A percentile compares a stretch with the other conserved stretches of the same genome.
phyloP scores from a whole-genome alignment of 768 basidiomycete species.

The Amanita pseudoporphyria region DNA sequence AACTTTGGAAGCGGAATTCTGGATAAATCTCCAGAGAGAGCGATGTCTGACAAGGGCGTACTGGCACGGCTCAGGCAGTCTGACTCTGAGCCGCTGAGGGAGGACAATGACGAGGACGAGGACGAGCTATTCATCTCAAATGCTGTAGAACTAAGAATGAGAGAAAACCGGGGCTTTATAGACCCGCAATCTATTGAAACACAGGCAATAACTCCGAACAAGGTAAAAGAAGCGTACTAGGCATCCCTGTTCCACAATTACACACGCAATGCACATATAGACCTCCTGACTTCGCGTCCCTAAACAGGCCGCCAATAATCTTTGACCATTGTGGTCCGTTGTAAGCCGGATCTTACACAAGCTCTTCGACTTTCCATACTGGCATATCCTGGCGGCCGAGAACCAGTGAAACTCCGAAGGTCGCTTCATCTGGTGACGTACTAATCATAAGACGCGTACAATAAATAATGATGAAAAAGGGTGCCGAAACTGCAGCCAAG shows the following conservation, averaged over 20 bases:
- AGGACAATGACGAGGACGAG: constrained; percentile 22
- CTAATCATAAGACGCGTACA: too few species aligned
- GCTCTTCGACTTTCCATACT: background rate
- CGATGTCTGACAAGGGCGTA: constrained; percentile 22
- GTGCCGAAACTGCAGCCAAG: too few species aligned
- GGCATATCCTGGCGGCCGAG: background rate
- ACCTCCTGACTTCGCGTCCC: background rate
- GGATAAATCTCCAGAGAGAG: background rate
- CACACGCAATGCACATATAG: background rate
- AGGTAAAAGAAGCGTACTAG: constrained; percentile 2
- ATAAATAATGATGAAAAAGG: too few species aligned
- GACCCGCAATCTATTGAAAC: constrained; percentile 14
- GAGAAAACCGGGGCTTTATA: constrained; percentile 2
- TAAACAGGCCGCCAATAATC: background rate
- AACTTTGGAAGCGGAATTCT: constrained; percentile 9
- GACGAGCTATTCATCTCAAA: constrained; percentile 5
- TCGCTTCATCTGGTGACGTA: background rate
- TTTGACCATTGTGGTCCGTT: background rate
- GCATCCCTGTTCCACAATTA: constrained; percentile 1
- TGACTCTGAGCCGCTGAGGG: constrained; percentile 23
- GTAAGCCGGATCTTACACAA: background rate
- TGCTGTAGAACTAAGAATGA: constrained; percentile 3
- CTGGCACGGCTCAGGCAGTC: constrained; percentile 24
- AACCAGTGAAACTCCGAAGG: background rate
- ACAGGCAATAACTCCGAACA: constrained; percentile 13